Evolutionary conservation across 305 asterid genomes (phyloP).

Genomic region (Solanum hybrid): DNA sequence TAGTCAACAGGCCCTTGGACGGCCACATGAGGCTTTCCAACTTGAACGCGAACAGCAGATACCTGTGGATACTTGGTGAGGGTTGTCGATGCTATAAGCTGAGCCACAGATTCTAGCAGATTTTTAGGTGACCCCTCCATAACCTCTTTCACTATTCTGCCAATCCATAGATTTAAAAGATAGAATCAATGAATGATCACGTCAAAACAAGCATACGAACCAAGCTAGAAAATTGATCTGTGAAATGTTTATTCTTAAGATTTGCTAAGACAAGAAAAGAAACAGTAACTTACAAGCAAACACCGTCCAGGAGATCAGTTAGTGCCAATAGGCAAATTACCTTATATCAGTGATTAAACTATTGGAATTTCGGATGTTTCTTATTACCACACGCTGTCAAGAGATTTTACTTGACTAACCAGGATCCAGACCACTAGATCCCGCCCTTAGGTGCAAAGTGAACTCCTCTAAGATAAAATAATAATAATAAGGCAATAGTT

Average conservation of each 20-base stretch:
- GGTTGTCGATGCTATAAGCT: slow-evolving; percentile 48
- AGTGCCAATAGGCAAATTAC: background rate
- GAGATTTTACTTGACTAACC: background rate
- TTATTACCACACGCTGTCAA: background rate
- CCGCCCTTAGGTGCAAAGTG: background rate
- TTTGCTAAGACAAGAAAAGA: background rate
- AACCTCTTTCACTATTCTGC: slow-evolving; percentile 65
- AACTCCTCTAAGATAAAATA: background rate
- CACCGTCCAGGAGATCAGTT: background rate
- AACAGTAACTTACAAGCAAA: background rate
- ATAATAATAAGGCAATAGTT: background rate
- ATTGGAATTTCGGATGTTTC: background rate
- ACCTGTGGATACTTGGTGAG: slow-evolving; percentile 44
- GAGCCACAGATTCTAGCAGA: slow-evolving; percentile 78
- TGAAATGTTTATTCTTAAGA: background rate
- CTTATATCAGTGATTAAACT: background rate
- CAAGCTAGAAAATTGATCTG: background rate
- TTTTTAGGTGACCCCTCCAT: slow-evolving; percentile 69
- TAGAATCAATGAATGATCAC: background rate
- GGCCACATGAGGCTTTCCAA: slow-evolving; percentile 91
- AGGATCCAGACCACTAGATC: background rate
- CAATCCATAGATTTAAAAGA: slow-evolving; percentile 1
- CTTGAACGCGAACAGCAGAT: slow-evolving; percentile 61
- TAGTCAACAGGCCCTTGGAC: slow-evolving; percentile 71
- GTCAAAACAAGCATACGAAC: background rate